Conservation (phyloP, 1,284 basidiomycete species). For the Naganishia sp. region DNA sequence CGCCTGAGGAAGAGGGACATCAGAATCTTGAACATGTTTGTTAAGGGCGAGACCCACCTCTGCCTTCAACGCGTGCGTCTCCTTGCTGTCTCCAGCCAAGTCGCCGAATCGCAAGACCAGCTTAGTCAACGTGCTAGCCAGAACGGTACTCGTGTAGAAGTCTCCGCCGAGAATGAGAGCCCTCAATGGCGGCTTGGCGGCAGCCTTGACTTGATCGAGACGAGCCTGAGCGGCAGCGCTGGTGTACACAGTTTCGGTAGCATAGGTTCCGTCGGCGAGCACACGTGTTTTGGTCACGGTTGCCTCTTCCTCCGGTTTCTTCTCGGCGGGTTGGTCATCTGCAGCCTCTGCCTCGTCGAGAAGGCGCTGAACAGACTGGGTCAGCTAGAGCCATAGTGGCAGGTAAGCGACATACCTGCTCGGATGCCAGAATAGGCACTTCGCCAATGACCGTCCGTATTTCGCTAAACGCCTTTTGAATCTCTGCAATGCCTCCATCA, state of each 20-base stretch:
- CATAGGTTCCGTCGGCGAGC: conserved; percentile 95
- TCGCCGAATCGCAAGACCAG: conserved; percentile 81
- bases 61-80: conserved; percentile 75
- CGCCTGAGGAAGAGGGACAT: conserved; percentile 58
- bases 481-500: conserved; percentile 56
- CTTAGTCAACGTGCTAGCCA: conserved; percentile 87
- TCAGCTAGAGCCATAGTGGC: not conserved
- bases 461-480: conserved; percentile 74
- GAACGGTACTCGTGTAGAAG: conserved; percentile 92
- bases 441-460: conserved; percentile 89
- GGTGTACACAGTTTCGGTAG: conserved; percentile 88
- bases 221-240: conserved; percentile 67
- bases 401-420: conserved; percentile 60
- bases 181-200: conserved; percentile 86
- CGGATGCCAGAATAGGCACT: conserved; percentile 90
- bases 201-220: conserved; percentile 78
- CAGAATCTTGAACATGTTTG: not conserved
- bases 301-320: conserved; percentile 45
- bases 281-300: conserved; percentile 63
- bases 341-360: conserved; percentile 72
- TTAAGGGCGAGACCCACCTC: conserved; percentile 61
- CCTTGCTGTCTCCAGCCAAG: conserved; percentile 61
- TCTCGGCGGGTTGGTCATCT: conserved; percentile 54
- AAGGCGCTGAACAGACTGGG: conserved; percentile 55
- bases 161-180: conserved; percentile 91